These are phyloP conservation scores for Sutorius eximius DNA, from an alignment of 1,284 basidiomycete species.

Conservation along the genomic window DNA sequence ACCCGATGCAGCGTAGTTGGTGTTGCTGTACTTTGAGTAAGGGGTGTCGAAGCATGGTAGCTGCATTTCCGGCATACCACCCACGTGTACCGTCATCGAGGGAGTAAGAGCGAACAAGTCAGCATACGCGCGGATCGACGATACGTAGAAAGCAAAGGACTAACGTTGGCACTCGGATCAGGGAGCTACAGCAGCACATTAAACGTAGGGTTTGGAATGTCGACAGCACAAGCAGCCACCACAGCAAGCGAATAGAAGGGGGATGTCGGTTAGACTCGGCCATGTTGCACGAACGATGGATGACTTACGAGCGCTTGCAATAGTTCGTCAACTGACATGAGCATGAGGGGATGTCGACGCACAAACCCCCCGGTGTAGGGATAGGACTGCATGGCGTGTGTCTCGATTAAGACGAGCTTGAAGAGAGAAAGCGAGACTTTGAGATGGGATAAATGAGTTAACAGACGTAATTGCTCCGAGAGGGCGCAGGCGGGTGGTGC, in stretches of 20 bases:
- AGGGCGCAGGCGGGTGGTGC: not conserved
- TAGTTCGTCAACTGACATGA: constrained; percentile 13
- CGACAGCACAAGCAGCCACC: not conserved
- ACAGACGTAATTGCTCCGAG: not conserved
- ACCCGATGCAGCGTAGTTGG: constrained; percentile 20
- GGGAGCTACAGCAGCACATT: constrained; percentile 12
- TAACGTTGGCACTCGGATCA: constrained; percentile 14
- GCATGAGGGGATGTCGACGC: constrained; percentile 9
- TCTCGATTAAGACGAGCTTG: not conserved
- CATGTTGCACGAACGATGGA: not conserved
- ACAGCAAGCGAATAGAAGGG: not conserved
- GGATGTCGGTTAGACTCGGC: not conserved
- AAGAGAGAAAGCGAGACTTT: not conserved
- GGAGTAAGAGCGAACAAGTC: not conserved
- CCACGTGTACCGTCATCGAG: not conserved
- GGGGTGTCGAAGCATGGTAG: constrained; percentile 14
- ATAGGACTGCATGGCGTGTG: constrained; percentile 12
- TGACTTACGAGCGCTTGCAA: constrained; percentile 10
- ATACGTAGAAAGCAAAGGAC: not conserved
- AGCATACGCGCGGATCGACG: not conserved
- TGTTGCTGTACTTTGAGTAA: constrained; percentile 21
- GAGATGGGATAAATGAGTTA: not conserved
- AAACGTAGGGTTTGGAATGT: not conserved
- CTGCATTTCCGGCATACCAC: not conserved
- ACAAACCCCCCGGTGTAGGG: not conserved